Conservation (phyloP, 2,329 filamentous ascomycete genomes). For the Huntiella bhutanensis region DNA sequence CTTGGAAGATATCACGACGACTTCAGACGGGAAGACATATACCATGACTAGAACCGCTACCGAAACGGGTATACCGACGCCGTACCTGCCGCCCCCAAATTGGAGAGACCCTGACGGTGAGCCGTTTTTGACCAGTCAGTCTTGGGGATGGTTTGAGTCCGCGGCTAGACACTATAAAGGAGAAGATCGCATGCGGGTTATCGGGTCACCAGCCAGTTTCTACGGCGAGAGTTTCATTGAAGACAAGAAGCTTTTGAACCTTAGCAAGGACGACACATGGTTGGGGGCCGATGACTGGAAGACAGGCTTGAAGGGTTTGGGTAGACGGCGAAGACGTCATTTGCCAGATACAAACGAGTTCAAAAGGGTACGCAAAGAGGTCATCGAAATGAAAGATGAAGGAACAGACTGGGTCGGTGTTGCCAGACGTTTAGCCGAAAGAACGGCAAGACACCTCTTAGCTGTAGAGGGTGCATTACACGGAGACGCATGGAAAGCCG, state of each 20-base stretch:
- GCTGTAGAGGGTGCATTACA: too few relatives aligned
- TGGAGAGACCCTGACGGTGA: slow-evolving; percentile 17
- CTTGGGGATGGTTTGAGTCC: slow-evolving; percentile 27
- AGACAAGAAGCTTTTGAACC: slow-evolving; percentile 22
- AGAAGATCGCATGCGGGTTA: slow-evolving; percentile 22
- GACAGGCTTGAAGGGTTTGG: slow-evolving; percentile 18
- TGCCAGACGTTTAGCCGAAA: slow-evolving; percentile 24
- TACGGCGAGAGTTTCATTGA: slow-evolving; percentile 4
- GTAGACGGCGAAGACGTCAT: slow-evolving; percentile 21
- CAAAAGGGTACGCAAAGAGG: slow-evolving; percentile 17
- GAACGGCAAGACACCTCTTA: slow-evolving; percentile 18
- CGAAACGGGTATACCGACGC: slow-evolving; percentile 20
- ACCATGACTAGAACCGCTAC: slow-evolving; percentile 2
- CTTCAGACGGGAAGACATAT: slow-evolving; percentile 6
- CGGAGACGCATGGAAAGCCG: slow-evolving; percentile 11
- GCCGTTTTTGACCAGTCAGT: slow-evolving; percentile 22
- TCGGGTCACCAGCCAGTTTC: slow-evolving; percentile 18
- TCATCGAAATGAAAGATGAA: slow-evolving; percentile 14
- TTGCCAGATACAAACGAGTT: slow-evolving; percentile 19
- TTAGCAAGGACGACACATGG: slow-evolving; percentile 25
- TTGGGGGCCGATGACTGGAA: slow-evolving; percentile 14
- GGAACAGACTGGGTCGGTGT: slow-evolving; percentile 22
- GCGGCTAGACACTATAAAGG: slow-evolving; percentile 25
- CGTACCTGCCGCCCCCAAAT: slow-evolving; percentile 13
- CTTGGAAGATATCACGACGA: neutral